Evolutionary conservation across 495 filamentous ascomycete species (phyloP).

Genomic region (Bacidia rubella): DNA sequence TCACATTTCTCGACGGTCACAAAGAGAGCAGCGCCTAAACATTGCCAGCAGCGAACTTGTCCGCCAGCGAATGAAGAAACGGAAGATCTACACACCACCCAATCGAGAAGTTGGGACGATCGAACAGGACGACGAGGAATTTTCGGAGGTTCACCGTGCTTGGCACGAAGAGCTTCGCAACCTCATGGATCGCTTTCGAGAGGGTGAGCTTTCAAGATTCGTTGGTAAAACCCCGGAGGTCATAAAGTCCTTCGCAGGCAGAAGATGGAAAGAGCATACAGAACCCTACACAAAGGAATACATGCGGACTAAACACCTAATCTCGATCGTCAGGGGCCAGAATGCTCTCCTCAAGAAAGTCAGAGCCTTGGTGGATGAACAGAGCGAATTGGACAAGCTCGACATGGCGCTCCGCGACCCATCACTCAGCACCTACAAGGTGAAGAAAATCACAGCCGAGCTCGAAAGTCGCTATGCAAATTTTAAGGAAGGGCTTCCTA

Average conservation of each 20-base stretch:
- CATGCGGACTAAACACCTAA: background rate
- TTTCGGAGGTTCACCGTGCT: slow-evolving; percentile 10
- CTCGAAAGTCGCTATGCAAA: slow-evolving; percentile 2
- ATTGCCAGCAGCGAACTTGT: slow-evolving; percentile 25
- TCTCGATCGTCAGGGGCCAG: slow-evolving; percentile 20
- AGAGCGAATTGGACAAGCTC: slow-evolving; percentile 20
- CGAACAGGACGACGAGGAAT: slow-evolving; percentile 1
- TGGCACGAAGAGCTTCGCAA: slow-evolving; percentile 19
- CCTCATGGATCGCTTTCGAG: slow-evolving; percentile 13
- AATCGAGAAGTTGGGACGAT: slow-evolving; percentile 16
- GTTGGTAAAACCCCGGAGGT: slow-evolving; percentile 1
- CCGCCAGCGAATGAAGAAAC: slow-evolving; percentile 23
- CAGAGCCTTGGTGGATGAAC: slow-evolving; percentile 20
- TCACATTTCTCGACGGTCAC: slow-evolving; percentile 10
- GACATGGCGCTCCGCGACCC: slow-evolving; percentile 19
- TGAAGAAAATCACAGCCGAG: slow-evolving; percentile 14
- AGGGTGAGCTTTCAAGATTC: slow-evolving; percentile 9
- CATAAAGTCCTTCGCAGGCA: background rate
- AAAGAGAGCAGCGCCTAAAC: slow-evolving; percentile 23
- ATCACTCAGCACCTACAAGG: slow-evolving; percentile 23
- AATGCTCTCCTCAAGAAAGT: slow-evolving; percentile 19
- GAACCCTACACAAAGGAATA: slow-evolving; percentile 16
- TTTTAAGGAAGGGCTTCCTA: slow-evolving; percentile 10
- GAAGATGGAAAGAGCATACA: background rate
- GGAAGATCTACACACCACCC: slow-evolving; percentile 25